These are phyloP conservation scores for Cetradonia linearis DNA, from an alignment of 495 filamentous ascomycete species.

Conservation along the genomic window DNA sequence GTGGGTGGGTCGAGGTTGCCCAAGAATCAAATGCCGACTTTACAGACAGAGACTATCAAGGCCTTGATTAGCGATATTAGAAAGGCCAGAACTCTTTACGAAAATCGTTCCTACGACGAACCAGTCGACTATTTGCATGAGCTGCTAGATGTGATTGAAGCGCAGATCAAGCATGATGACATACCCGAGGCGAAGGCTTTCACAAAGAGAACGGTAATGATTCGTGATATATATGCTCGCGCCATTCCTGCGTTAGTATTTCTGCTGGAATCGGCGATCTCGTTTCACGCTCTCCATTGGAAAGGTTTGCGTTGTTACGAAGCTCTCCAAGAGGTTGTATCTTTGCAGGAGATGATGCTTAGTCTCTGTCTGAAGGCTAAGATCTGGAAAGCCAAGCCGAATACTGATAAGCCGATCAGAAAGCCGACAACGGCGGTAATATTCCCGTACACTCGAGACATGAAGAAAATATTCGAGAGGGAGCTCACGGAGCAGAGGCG, in stretches of 20 bases:
- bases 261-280: constrained; percentile 12
- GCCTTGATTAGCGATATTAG: not conserved
- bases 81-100: constrained; percentile 3
- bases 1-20: not conserved
- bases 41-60: constrained; percentile 4
- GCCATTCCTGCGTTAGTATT: constrained; percentile 19
- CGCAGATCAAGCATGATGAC: constrained; percentile 5
- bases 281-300: not conserved
- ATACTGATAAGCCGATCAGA: constrained; percentile 8
- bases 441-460: constrained; percentile 3
- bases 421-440: constrained; percentile 8
- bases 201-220: constrained; percentile 1
- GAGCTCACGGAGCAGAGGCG: constrained; percentile 12
- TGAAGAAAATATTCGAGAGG: constrained; percentile 11
- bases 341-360: constrained; percentile 10
- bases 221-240: constrained; percentile 21
- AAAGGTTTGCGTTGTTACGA: constrained; percentile 2
- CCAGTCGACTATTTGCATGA: not conserved
- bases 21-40: constrained; percentile 3
- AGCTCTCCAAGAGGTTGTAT: constrained; percentile 19
- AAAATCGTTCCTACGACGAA: not conserved
- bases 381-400: constrained; percentile 17
- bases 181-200: not conserved
- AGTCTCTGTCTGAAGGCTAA: constrained; percentile 16
- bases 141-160: constrained; percentile 4